These are phyloP conservation scores for Malus hybrid DNA, from an alignment of 331 rosid species.

Conservation along the genomic window DNA sequence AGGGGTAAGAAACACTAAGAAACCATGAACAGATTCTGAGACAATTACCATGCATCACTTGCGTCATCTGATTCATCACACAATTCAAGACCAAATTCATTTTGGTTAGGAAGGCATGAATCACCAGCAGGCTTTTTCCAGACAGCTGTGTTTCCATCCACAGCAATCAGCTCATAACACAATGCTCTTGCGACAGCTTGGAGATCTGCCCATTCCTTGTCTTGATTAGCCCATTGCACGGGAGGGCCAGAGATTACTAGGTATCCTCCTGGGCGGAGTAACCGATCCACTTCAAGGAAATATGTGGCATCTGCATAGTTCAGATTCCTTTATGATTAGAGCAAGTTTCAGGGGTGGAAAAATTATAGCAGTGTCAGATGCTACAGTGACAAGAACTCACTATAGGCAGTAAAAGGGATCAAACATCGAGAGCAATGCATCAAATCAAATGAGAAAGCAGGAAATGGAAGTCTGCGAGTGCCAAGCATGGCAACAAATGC, in stretches of 20 bases:
- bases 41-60: conserved; percentile 71
- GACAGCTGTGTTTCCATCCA: conserved; percentile 86
- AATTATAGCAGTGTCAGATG: neutral
- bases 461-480: conserved; percentile 91
- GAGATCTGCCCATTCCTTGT: conserved; percentile 98
- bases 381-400: conserved; percentile 43
- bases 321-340: conserved; percentile 14
- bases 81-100: conserved; percentile 72
- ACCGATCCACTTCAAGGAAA: conserved; percentile 88
- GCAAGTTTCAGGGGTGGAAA: neutral
- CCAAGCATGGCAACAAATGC: conserved; percentile 99
- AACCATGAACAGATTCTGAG: conserved; percentile 6
- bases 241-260: conserved; percentile 95
- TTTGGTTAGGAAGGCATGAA: conserved; percentile 74
- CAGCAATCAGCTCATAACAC: conserved; percentile 87
- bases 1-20: neutral
- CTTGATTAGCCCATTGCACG: conserved; percentile 94
- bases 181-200: conserved; percentile 89
- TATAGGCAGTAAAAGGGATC: conserved; percentile 92
- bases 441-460: conserved; percentile 84
- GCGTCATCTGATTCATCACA: conserved; percentile 77
- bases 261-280: conserved; percentile 95
- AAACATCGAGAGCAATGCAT: conserved; percentile 95
- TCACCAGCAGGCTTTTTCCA: conserved; percentile 83
- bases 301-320: conserved; percentile 76